phyloP scores from a whole-genome alignment of 2,329 filamentous ascomycete species.

The Penicillium brasilianum region DNA sequence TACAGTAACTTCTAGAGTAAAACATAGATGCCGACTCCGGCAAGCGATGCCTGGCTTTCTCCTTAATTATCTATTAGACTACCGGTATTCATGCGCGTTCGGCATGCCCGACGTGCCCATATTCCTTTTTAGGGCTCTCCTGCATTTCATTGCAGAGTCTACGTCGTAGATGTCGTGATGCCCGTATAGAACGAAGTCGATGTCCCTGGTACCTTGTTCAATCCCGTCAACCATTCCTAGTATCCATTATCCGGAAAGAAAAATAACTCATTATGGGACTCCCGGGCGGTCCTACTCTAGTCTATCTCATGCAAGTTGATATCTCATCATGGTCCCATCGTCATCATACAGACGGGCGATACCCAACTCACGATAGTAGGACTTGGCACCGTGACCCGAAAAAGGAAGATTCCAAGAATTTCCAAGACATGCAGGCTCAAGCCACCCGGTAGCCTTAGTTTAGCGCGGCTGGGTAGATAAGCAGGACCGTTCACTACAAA shows the following conservation, averaged over 20 bases:
- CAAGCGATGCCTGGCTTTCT: neutral
- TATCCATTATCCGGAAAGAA: too few species aligned
- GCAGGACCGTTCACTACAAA: neutral
- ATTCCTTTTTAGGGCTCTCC: too few species aligned
- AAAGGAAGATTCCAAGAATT: neutral
- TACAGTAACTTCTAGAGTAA: neutral
- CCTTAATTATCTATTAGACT: neutral
- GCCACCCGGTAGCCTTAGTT: constrained; percentile 24
- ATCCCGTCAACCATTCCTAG: neutral
- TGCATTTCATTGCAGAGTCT: neutral
- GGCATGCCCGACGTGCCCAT: neutral
- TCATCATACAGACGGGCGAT: constrained; percentile 7
- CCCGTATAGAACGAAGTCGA: neutral
- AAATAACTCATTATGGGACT: neutral
- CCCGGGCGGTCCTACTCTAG: neutral
- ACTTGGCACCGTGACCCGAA: constrained; percentile 3
- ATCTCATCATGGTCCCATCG: constrained; percentile 14
- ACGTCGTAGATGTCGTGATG: neutral
- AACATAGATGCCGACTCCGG: neutral
- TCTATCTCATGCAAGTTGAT: constrained; percentile 10
- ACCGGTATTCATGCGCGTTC: neutral
- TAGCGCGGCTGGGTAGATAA: constrained; percentile 13
- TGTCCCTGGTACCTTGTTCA: neutral
- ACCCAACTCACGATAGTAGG: neutral
- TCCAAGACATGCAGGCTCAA: constrained; percentile 12